These are phyloP conservation scores for Sonneratia alba DNA, from an alignment of 345 rosid genomes.

Conservation along the genomic window DNA sequence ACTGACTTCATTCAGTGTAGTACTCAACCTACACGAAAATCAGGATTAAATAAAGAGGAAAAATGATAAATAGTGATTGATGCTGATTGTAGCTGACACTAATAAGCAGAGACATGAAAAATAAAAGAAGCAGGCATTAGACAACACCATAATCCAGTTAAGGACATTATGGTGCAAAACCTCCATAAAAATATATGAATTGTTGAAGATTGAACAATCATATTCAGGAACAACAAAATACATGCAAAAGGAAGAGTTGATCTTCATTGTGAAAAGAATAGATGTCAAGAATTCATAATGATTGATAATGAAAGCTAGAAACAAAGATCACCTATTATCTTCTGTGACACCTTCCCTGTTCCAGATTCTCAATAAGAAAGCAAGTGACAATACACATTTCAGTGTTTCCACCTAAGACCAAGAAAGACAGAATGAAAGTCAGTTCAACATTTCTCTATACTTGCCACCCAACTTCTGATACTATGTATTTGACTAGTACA, in stretches of 20 bases:
- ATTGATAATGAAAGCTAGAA: constrained; percentile 1
- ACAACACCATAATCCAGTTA: neutral
- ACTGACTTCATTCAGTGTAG: constrained; percentile 75
- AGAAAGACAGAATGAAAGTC: constrained; percentile 2
- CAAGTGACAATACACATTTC: constrained; percentile 75
- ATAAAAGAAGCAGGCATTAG: neutral
- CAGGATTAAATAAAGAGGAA: constrained; percentile 4
- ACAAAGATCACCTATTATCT: constrained; percentile 63
- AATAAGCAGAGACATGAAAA: neutral
- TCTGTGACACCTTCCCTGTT: constrained; percentile 75
- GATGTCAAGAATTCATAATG: neutral
- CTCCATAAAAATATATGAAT: neutral
- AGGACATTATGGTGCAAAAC: neutral
- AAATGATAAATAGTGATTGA: neutral
- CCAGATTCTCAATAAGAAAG: constrained; percentile 82
- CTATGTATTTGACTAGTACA: too few relatives aligned
- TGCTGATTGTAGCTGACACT: neutral
- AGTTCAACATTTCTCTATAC: neutral
- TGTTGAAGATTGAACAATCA: neutral
- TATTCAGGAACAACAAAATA: neutral
- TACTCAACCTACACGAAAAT: constrained; percentile 58
- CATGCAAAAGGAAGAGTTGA: neutral
- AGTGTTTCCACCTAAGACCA: constrained; percentile 75
- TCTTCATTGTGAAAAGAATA: neutral
- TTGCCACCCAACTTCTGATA: neutral